Base-by-base conservation (phyloP, 2,329 filamentous ascomycete genomes). In the Metarhizium rileyi region DNA sequence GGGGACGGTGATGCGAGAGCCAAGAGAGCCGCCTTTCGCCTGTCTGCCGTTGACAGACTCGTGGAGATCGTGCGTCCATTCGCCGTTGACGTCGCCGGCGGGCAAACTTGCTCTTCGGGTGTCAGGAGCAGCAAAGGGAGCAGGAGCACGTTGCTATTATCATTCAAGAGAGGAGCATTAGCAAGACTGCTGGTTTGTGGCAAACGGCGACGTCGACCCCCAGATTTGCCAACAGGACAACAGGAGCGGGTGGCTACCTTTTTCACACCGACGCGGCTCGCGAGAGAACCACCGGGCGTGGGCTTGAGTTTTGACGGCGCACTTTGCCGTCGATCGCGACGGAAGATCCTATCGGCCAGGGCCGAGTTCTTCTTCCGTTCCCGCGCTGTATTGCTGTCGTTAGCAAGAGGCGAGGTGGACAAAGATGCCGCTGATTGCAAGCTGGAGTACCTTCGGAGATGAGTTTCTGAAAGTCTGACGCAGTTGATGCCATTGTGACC, bases 21-120 rank as follows among this genome's bases (percentile, higher is more conserved):
- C 70, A 41, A 81, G 67, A 9, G 73, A 70, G 55, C 63, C 65
- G 50, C 58, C 48, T 49, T 54, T 46, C 22, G 28, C 25, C 6
- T 53, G 22, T 28, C 54, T 59, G 57, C 57, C 62, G 56, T 59
- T 72, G 52, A 71, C 61, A 56, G 69, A 56, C 55, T 68, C 66
- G 64, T 87, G 82, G 3, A 87, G 73, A 57, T 87, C 84, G 63
- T 87, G 83, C 9, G 80, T 82, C 84, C 83, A 87, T 66, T 84
- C 81, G 55, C 76, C 75, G 57, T 85, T 74, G 63, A 86, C 76
- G 62, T 81, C 78, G 54, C 77, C 75, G 14, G 70, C 61, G 27
- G 72, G 69, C 27, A 64, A 54, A 44, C 61, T 64, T 26, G 63
- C 58, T 55, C 70, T 67, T 23, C 57, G 54, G 10, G 43, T 22